phyloP scores from a whole-genome alignment of 78 protist species.

The Bigelowiella natans region DNA sequence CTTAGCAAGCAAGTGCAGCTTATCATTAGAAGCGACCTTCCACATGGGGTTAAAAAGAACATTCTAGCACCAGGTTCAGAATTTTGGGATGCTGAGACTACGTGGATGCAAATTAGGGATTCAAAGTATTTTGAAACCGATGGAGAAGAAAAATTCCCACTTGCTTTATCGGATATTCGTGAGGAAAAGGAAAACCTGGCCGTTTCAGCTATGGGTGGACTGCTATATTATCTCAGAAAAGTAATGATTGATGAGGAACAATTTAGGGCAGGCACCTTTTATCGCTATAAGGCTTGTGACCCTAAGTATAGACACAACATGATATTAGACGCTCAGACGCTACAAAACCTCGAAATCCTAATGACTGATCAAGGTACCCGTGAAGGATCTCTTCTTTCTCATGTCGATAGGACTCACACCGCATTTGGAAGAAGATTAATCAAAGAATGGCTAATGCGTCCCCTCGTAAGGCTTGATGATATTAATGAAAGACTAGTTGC shows the following conservation, averaged over 20 bases:
- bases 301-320: background rate
- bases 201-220: background rate
- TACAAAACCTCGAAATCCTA: slow-evolving; percentile 15
- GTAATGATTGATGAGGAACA: background rate
- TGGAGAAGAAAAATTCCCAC: background rate
- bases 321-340: slow-evolving; percentile 7
- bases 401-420: background rate
- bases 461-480: background rate
- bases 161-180: background rate
- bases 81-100: background rate
- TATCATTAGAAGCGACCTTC: background rate
- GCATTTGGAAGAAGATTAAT: background rate
- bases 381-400: background rate
- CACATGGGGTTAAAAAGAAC: background rate
- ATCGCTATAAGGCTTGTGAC: background rate
- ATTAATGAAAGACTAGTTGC: slow-evolving; percentile 16
- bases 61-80: background rate
- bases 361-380: background rate
- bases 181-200: background rate
- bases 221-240: background rate
- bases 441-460: background rate
- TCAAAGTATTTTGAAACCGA: background rate
- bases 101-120: background rate
- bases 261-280: background rate
- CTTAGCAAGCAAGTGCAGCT: background rate